Percentiles rank a stretch among this genome's conserved stretches.
These are phyloP conservation scores for Sporothrix pallida DNA, from an alignment of 2,329 filamentous ascomycete species.

Conservation along the genomic window DNA sequence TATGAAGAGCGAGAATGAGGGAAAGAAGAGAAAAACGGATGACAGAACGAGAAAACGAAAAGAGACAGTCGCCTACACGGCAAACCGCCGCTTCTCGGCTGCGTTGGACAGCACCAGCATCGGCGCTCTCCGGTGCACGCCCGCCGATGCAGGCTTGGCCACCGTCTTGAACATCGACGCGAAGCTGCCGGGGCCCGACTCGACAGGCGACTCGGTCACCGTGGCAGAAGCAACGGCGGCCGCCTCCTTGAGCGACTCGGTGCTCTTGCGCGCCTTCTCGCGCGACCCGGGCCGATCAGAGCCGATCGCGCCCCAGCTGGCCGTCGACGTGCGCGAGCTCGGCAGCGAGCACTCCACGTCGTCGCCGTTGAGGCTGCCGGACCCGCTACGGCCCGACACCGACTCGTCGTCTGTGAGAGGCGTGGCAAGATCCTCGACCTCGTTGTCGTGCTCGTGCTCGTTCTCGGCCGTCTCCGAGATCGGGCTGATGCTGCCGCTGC, in stretches of 20 bases:
- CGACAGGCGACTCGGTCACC: background rate
- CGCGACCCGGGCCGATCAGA: conserved; percentile 79
- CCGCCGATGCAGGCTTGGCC: conserved; percentile 61
- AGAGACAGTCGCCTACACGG: conserved; percentile 19
- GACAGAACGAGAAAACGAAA: background rate
- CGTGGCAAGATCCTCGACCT: conserved; percentile 67
- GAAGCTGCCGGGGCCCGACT: conserved; percentile 64
- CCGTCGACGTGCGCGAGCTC: conserved; percentile 78
- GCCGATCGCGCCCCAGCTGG: conserved; percentile 77
- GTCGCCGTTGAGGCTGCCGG: conserved; percentile 78
- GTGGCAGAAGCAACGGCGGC: conserved; percentile 42
- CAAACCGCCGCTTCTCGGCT: conserved; percentile 77
- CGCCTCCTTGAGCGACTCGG: conserved; percentile 68
- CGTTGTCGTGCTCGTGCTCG: background rate
- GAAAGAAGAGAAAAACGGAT: background rate
- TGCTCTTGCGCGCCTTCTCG: conserved; percentile 67
- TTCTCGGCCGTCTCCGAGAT: conserved; percentile 74
- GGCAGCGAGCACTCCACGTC: conserved; percentile 69
- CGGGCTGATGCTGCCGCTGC: conserved; percentile 82
- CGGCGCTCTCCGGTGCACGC: conserved; percentile 75
- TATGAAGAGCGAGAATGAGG: background rate
- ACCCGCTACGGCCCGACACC: conserved; percentile 72
- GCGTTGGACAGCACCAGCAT: conserved; percentile 81
- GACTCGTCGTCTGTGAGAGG: conserved; percentile 78
- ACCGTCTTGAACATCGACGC: conserved; percentile 69